Conservation (phyloP, 352 stramenopile genomes). For the Phytophthora podocarpi region DNA sequence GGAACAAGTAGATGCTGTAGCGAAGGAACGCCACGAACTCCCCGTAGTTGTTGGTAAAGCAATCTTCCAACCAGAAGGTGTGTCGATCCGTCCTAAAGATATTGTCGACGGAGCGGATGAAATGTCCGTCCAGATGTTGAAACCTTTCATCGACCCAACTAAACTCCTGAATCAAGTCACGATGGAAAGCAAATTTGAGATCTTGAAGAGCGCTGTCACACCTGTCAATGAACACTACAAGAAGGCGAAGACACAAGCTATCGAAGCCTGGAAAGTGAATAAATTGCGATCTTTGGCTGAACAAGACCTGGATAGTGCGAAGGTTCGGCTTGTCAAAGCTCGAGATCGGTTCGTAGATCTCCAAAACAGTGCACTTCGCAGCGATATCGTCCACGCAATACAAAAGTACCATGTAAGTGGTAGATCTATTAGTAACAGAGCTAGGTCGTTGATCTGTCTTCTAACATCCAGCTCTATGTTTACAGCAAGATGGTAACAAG, state of each 20-base stretch:
- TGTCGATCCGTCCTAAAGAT: not conserved
- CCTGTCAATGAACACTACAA: constrained; percentile 69
- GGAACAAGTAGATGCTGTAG: constrained; percentile 31
- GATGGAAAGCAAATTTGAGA: constrained; percentile 68
- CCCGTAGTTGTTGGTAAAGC: constrained; percentile 64
- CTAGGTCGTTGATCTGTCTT: too few species aligned
- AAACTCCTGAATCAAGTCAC: constrained; percentile 53
- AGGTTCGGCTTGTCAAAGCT: constrained; percentile 55
- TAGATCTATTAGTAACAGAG: too few species aligned
- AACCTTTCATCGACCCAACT: constrained; percentile 33
- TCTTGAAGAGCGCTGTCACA: constrained; percentile 53
- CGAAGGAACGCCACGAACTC: constrained; percentile 43
- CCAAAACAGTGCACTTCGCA: constrained; percentile 45
- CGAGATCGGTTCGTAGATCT: constrained; percentile 62
- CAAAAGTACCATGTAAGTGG: constrained; percentile 49
- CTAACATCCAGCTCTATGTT: too few species aligned
- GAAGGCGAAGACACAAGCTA: constrained; percentile 45
- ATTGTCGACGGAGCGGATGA: too few species aligned
- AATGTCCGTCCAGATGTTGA: constrained; percentile 14
- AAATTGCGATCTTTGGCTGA: constrained; percentile 53
- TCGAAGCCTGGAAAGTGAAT: constrained; percentile 69
- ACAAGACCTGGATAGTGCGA: constrained; percentile 61
- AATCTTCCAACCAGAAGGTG: constrained; percentile 42
- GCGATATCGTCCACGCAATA: constrained; percentile 48
- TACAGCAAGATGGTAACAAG: constrained; percentile 55